Percentiles rank a stretch among this genome's conserved stretches.
These are phyloP conservation scores for Ophiocordyceps polyrhachis-furcata DNA, from an alignment of 2,329 filamentous ascomycete species.

Conservation along the genomic window DNA sequence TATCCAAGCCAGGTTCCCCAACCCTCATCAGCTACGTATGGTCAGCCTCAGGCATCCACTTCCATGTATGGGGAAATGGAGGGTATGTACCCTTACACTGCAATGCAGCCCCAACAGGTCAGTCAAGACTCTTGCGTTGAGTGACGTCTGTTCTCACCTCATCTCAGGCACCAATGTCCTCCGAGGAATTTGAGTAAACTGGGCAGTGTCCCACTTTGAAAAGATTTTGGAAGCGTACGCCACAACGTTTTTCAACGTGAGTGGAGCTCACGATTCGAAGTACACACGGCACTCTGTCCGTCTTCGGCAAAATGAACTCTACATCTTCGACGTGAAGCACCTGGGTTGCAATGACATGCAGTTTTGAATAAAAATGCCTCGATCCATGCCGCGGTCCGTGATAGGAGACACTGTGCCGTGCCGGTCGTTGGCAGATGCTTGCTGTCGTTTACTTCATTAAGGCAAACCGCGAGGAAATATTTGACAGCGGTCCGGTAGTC, in stretches of 20 bases:
- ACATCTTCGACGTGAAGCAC: no score
- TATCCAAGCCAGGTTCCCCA: conserved; percentile 65
- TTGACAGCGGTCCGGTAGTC: conserved; percentile 42
- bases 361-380: no score
- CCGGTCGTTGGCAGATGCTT: neutral
- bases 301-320: no score
- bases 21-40: conserved; percentile 53
- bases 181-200: conserved; percentile 23
- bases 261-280: no score
- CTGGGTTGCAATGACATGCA: no score
- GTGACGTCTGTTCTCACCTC: conserved; percentile 4
- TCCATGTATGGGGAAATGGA: conserved; percentile 65
- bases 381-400: no score
- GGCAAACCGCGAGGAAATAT: conserved; percentile 59
- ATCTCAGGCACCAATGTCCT: conserved; percentile 22
- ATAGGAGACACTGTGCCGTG: no score
- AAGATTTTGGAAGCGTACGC: no score
- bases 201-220: no score
- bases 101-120: conserved; percentile 72
- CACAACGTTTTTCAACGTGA: no score
- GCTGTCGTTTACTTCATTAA: conserved; percentile 23
- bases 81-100: conserved; percentile 68
- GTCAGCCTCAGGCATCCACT: conserved; percentile 49
- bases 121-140: conserved; percentile 11
- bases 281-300: no score